phyloP scores from a whole-genome alignment of 2,329 filamentous ascomycete genomes.

The Mycogone perniciosa region DNA sequence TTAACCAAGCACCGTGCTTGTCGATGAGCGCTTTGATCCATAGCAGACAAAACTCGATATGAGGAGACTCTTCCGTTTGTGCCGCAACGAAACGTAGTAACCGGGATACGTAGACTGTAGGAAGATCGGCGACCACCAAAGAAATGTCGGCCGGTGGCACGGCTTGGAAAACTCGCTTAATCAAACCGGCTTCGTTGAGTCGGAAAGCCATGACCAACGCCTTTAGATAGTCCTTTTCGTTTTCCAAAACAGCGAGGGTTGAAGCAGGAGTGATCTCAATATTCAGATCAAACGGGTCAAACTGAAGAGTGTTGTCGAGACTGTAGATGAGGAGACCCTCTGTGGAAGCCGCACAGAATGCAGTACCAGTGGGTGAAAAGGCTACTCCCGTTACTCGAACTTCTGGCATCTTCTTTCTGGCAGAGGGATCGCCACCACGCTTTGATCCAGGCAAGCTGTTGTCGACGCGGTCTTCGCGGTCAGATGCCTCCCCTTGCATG shows the following conservation, averaged over 20 bases:
- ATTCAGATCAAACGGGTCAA: conserved; percentile 94
- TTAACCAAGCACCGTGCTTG: conserved; percentile 78
- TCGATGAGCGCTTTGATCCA: conserved; percentile 84
- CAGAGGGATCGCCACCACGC: conserved; percentile 74
- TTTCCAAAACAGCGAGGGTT: conserved; percentile 62
- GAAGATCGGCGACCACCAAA: conserved; percentile 72
- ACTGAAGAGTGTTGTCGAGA: conserved; percentile 74
- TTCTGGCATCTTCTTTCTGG: conserved; percentile 68
- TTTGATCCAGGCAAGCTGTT: conserved; percentile 76
- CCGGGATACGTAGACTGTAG: conserved; percentile 77
- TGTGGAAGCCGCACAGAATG: conserved; percentile 92
- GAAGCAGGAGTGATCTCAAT: conserved; percentile 87
- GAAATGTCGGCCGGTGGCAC: conserved; percentile 69
- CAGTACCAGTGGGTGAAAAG: conserved; percentile 81
- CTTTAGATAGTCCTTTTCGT: conserved; percentile 76
- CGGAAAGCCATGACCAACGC: conserved; percentile 96
- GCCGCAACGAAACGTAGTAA: conserved; percentile 81
- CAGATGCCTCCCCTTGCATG: conserved; percentile 79
- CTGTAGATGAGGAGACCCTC: conserved; percentile 93
- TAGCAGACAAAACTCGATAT: conserved; percentile 88
- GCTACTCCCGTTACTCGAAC: conserved; percentile 78
- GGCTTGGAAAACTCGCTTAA: conserved; percentile 79
- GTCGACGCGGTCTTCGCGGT: conserved; percentile 79
- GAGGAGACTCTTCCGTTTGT: conserved; percentile 82
- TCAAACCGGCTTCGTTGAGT: conserved; percentile 76